Conservation (phyloP, 768 basidiomycete genomes). For the Strobilomyces dryophilus region DNA sequence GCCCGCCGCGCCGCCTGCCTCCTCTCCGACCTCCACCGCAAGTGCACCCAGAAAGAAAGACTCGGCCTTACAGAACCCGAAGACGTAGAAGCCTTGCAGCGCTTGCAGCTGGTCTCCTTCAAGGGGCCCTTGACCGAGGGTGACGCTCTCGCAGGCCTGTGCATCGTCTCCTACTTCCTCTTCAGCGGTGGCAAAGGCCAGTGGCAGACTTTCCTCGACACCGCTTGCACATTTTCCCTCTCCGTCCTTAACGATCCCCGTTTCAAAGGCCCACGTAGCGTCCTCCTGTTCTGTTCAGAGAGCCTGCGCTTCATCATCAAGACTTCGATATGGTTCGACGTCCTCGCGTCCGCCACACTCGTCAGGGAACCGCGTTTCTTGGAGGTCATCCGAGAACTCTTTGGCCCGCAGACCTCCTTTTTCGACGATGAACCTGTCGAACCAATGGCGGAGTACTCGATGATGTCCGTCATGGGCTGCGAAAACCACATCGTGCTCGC, state of each 20-base stretch:
- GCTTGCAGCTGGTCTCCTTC: slow-evolving; percentile 18
- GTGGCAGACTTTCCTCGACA: slow-evolving; percentile 64
- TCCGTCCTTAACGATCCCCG: slow-evolving; percentile 38
- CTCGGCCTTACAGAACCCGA: slow-evolving; percentile 16
- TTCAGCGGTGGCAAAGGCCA: slow-evolving; percentile 71
- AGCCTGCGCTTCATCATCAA: slow-evolving; percentile 72
- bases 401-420: slow-evolving; percentile 26
- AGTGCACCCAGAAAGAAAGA: slow-evolving; percentile 25
- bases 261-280: slow-evolving; percentile 39
- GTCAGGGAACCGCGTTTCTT: slow-evolving; percentile 55
- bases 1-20: slow-evolving; percentile 59
- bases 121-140: slow-evolving; percentile 42
- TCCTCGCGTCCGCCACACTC: slow-evolving; percentile 75
- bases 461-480: slow-evolving; percentile 84
- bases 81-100: slow-evolving; percentile 25
- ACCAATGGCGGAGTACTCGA: slow-evolving; percentile 47
- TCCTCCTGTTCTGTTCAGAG: slow-evolving; percentile 43
- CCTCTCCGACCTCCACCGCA: slow-evolving; percentile 56
- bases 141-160: slow-evolving; percentile 76
- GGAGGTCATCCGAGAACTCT: slow-evolving; percentile 51
- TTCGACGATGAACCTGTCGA: slow-evolving; percentile 37
- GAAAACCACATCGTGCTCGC: slow-evolving; percentile 77
- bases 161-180: slow-evolving; percentile 70
- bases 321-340: slow-evolving; percentile 85
- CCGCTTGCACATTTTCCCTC: slow-evolving; percentile 56